These are phyloP conservation scores for Chaetomium tenue DNA, from an alignment of 495 filamentous ascomycete genomes.

Conservation along the genomic window DNA sequence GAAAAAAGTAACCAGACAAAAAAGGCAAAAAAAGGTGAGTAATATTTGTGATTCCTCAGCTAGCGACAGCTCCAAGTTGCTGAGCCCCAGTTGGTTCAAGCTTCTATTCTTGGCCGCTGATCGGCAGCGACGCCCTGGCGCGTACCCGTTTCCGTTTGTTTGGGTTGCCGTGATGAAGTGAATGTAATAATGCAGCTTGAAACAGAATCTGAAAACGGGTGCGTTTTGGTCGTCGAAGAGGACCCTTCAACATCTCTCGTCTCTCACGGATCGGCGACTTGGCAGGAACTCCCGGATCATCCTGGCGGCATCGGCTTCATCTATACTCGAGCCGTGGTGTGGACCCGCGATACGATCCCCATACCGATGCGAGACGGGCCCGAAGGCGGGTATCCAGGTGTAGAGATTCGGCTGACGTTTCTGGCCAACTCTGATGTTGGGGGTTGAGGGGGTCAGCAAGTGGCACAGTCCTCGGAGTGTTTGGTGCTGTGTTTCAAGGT, in stretches of 20 bases:
- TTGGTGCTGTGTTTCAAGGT: background rate
- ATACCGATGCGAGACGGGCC: background rate
- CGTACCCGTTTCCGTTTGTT: background rate
- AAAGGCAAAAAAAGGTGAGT: background rate
- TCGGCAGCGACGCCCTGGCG: background rate
- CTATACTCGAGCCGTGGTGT: too few relatives aligned
- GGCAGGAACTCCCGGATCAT: background rate
- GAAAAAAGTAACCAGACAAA: background rate
- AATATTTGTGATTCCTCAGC: background rate
- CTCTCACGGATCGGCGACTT: background rate
- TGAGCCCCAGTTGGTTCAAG: background rate
- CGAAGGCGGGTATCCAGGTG: background rate
- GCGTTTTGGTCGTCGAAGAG: background rate
- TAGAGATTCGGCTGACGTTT: background rate
- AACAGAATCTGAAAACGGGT: background rate
- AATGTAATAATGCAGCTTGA: background rate
- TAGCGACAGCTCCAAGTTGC: background rate
- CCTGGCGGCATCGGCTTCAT: too few relatives aligned
- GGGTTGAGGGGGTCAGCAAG: background rate
- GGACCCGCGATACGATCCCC: background rate
- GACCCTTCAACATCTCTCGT: too few relatives aligned
- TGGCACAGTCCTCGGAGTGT: background rate
- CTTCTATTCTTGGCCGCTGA: background rate
- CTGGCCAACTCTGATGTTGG: background rate
- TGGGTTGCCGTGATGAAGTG: background rate